phyloP scores from a whole-genome alignment of 371 early-diverging fungal genomes.

The Apophysomyces trapeziformis region DNA sequence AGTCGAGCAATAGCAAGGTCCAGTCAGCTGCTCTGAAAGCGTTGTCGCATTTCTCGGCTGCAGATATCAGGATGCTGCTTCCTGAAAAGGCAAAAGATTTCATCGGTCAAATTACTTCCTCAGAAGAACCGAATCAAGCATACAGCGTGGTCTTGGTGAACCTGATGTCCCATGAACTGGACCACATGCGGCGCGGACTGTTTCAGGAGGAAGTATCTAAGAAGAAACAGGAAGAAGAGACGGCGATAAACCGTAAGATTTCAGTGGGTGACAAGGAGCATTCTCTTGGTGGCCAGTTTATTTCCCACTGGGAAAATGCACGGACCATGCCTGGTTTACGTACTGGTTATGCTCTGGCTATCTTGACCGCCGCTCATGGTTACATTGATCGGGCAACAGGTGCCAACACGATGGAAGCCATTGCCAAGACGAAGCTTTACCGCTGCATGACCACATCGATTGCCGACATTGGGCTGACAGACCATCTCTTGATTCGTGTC shows the following conservation, averaged over 20 bases:
- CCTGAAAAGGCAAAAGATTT: conserved; percentile 53
- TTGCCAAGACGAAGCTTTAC: conserved; percentile 50
- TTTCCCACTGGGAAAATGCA: conserved; percentile 51
- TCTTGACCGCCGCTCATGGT: conserved; percentile 27
- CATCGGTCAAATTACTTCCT: conserved; percentile 28
- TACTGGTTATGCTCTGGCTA: conserved; percentile 56
- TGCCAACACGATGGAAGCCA: conserved; percentile 20
- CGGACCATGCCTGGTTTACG: conserved; percentile 59
- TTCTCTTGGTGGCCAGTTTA: conserved; percentile 20
- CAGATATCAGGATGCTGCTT: conserved; percentile 46
- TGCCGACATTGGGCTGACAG: conserved; percentile 57
- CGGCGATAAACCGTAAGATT: neutral
- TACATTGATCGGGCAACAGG: conserved; percentile 11
- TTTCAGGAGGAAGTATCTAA: conserved; percentile 47
- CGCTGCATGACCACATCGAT: conserved; percentile 55
- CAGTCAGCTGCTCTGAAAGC: conserved; percentile 44
- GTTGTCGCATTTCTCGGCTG: conserved; percentile 46
- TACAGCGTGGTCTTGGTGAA: conserved; percentile 44
- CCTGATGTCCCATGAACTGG: conserved; percentile 57
- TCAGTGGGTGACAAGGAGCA: conserved; percentile 34
- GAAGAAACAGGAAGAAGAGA: neutral
- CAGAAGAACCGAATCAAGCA: conserved; percentile 30
- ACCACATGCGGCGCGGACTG: conserved; percentile 62
- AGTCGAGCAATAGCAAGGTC: conserved; percentile 32
- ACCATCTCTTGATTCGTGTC: conserved; percentile 58